Conservation (phyloP, 495 filamentous ascomycete species). For the Talaromyces trachyspermus region DNA sequence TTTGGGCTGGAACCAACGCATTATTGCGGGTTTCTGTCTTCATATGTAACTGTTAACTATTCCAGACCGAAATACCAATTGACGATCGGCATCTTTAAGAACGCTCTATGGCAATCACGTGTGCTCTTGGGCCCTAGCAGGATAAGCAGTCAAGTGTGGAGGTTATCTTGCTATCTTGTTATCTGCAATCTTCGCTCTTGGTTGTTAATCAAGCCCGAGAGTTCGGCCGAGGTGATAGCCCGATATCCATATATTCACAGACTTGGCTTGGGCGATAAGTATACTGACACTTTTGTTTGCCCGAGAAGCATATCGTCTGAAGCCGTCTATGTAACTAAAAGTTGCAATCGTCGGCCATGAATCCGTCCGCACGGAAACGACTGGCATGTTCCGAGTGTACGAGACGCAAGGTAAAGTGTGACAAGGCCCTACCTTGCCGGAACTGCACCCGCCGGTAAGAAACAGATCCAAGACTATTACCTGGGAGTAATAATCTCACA, state of each 20-base stretch:
- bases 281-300: slow-evolving; percentile 3
- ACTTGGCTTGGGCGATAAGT: background rate
- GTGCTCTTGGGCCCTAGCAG: background rate
- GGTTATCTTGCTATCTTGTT: slow-evolving; percentile 1
- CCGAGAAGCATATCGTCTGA: background rate
- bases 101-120: background rate
- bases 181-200: background rate
- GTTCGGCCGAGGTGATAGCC: background rate
- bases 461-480: background rate
- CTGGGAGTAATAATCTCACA: background rate
- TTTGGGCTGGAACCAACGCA: slow-evolving; percentile 9
- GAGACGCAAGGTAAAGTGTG: slow-evolving; percentile 23
- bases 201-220: background rate
- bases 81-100: background rate
- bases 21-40: background rate
- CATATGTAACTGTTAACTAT: background rate
- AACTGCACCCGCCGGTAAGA: slow-evolving; percentile 18
- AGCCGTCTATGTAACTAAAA: background rate
- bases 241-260: slow-evolving; percentile 6
- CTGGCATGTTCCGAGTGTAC: slow-evolving; percentile 17
- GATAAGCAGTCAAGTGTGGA: background rate
- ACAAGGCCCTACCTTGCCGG: slow-evolving; percentile 21
- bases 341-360: slow-evolving; percentile 1
- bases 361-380: slow-evolving; percentile 8
- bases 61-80: background rate